Conservation (phyloP, 805 yeast species). For the Sporopachydermia quercuum region DNA sequence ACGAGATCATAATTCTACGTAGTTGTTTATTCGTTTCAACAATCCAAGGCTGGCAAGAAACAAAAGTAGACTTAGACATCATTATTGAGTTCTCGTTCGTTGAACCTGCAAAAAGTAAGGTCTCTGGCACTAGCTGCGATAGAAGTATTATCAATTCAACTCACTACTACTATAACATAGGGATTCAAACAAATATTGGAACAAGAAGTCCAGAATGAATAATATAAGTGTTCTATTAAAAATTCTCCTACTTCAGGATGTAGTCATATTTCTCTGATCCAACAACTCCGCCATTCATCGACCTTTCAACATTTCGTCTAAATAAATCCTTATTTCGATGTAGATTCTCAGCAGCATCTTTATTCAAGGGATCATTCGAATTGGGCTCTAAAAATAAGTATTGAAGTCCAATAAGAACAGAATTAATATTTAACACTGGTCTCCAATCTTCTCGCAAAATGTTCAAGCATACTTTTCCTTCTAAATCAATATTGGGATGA, state of each 20-base stretch:
- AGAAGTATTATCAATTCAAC: too few species aligned
- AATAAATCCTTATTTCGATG: conserved; percentile 33
- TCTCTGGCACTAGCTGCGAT: too few species aligned
- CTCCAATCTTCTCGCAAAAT: conserved; percentile 93
- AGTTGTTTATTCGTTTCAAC: too few species aligned
- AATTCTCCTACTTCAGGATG: conserved; percentile 24
- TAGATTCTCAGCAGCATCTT: conserved; percentile 63
- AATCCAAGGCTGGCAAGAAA: too few species aligned
- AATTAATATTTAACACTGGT: conserved; percentile 66
- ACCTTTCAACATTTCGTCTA: conserved; percentile 34
- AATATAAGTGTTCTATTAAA: too few species aligned
- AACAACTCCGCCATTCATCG: conserved; percentile 65
- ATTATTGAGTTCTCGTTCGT: too few species aligned
- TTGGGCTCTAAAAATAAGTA: conserved; percentile 83
- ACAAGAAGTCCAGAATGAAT: too few species aligned
- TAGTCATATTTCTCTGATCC: conserved; percentile 46
- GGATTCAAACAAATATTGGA: too few species aligned
- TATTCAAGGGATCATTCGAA: conserved; percentile 83
- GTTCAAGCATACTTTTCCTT: conserved; percentile 85
- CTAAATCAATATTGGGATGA: conserved; percentile 86
- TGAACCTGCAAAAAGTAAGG: too few species aligned
- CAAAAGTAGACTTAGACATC: too few species aligned
- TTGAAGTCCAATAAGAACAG: conserved; percentile 72
- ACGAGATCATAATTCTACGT: too few species aligned
- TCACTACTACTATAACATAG: too few species aligned